These are phyloP conservation scores for Ceratocystis lukuohia DNA, from an alignment of 2,329 filamentous ascomycete genomes.

Conservation along the genomic window DNA sequence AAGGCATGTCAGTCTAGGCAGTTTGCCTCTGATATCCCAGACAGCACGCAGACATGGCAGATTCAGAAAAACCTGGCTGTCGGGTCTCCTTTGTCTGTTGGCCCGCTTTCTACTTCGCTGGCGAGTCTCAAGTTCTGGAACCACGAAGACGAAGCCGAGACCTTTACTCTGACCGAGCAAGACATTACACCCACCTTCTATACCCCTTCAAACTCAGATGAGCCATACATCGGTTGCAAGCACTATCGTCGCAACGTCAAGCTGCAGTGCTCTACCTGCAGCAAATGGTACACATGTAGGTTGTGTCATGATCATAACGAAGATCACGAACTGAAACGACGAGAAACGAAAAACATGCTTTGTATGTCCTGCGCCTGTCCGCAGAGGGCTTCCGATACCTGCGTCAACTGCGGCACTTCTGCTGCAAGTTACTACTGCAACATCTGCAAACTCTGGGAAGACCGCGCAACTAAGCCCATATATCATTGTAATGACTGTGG, in stretches of 20 bases:
- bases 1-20: not conserved
- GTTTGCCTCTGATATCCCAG: not conserved
- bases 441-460: slow-evolving; percentile 94
- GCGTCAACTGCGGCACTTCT: slow-evolving; percentile 59
- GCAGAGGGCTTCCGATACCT: slow-evolving; percentile 67
- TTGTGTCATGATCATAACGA: slow-evolving; percentile 83
- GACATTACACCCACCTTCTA: slow-evolving; percentile 54
- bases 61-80: slow-evolving; percentile 22
- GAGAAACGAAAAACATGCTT: slow-evolving; percentile 85
- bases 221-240: slow-evolving; percentile 54
- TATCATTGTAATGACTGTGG: slow-evolving; percentile 96
- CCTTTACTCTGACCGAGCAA: slow-evolving; percentile 40
- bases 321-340: slow-evolving; percentile 64
- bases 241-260: slow-evolving; percentile 97
- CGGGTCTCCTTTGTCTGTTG: slow-evolving; percentile 21
- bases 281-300: slow-evolving; percentile 86
- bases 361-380: slow-evolving; percentile 90
- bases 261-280: slow-evolving; percentile 79
- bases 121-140: slow-evolving; percentile 49
- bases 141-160: slow-evolving; percentile 29
- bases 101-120: slow-evolving; percentile 26
- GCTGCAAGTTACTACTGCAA: slow-evolving; percentile 85
- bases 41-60: slow-evolving; percentile 18
- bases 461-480: slow-evolving; percentile 77
- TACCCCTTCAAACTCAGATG: slow-evolving; percentile 38